Percentiles rank a stretch among this genome's conserved stretches.
phyloP scores from a whole-genome alignment of 257 asterid species.

The Nicotiana tabacum region DNA sequence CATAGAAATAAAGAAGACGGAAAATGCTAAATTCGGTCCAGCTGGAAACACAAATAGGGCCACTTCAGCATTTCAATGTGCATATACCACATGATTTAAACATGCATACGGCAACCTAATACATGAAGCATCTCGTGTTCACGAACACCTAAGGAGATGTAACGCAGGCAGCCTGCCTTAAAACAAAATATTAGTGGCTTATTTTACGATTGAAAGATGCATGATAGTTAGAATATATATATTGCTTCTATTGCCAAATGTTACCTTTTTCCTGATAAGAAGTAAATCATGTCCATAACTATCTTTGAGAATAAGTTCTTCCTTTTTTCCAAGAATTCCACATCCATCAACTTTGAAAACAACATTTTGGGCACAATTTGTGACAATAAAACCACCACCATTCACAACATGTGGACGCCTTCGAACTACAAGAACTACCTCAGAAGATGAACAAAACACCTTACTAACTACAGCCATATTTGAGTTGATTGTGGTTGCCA shows the following conservation, averaged over 20 bases:
- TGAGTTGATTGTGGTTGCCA: constrained; percentile 17
- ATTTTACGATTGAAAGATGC: not conserved
- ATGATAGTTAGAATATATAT: not conserved
- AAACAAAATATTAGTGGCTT: too few species aligned
- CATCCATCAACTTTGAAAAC: constrained; percentile 74
- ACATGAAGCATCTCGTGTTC: too few species aligned
- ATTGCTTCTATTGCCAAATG: not conserved
- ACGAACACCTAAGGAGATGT: too few species aligned
- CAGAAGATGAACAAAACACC: constrained; percentile 54
- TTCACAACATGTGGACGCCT: constrained; percentile 68
- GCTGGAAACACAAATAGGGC: too few species aligned
- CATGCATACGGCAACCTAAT: too few species aligned
- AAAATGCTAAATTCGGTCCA: too few species aligned
- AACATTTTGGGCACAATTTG: constrained; percentile 37
- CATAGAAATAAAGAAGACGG: too few species aligned
- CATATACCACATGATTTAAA: too few species aligned
- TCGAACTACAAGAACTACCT: constrained; percentile 53
- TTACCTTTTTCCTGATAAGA: constrained; percentile 67
- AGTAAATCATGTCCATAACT: constrained; percentile 53
- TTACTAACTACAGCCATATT: constrained; percentile 60
- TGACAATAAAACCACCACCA: constrained; percentile 83
- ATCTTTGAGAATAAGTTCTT: constrained; percentile 53
- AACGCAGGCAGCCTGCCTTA: too few species aligned
- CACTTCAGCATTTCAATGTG: too few species aligned
- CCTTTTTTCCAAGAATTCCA: constrained; percentile 67